phyloP scores from a whole-genome alignment of 352 stramenopile species.

The Phytophthora hibernalis region DNA sequence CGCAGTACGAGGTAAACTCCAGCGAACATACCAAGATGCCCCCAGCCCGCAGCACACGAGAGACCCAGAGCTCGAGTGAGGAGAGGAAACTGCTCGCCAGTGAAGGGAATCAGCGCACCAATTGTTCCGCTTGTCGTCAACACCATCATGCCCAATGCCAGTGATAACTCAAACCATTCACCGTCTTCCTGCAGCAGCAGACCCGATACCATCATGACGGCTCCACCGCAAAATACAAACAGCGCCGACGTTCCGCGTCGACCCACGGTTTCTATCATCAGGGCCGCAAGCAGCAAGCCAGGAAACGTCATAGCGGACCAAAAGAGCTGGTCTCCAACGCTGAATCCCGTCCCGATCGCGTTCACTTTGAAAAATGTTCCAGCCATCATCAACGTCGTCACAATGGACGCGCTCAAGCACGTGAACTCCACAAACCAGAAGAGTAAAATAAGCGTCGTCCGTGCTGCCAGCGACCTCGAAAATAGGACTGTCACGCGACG shows the following conservation, averaged over 20 bases:
- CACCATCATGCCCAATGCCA: slow-evolving; percentile 31
- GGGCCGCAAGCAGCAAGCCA: slow-evolving; percentile 48
- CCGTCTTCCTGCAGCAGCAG: slow-evolving; percentile 31
- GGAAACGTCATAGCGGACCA: slow-evolving; percentile 46
- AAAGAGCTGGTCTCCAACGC: slow-evolving; percentile 41
- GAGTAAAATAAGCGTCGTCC: slow-evolving; percentile 57
- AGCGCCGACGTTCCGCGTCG: slow-evolving; percentile 42
- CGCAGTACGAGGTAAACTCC: slow-evolving; percentile 44
- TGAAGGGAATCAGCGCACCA: slow-evolving; percentile 44
- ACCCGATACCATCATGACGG: slow-evolving; percentile 36
- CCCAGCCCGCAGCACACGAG: slow-evolving; percentile 41
- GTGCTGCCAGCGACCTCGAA: slow-evolving; percentile 40
- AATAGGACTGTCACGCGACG: slow-evolving; percentile 56
- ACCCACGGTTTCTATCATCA: slow-evolving; percentile 45
- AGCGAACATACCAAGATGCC: slow-evolving; percentile 51
- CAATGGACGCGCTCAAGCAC: slow-evolving; percentile 30
- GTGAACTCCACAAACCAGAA: slow-evolving; percentile 42
- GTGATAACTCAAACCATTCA: slow-evolving; percentile 28
- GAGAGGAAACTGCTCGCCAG: slow-evolving; percentile 56
- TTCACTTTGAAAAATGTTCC: slow-evolving; percentile 37
- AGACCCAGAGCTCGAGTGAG: slow-evolving; percentile 54
- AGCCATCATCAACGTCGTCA: slow-evolving; percentile 39
- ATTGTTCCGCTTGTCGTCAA: slow-evolving; percentile 39
- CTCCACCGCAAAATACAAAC: slow-evolving; percentile 38
- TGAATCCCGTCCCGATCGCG: slow-evolving; percentile 9